These are phyloP conservation scores for Beauveria varroae DNA, from an alignment of 2,329 filamentous ascomycete species.

Conservation along the genomic window DNA sequence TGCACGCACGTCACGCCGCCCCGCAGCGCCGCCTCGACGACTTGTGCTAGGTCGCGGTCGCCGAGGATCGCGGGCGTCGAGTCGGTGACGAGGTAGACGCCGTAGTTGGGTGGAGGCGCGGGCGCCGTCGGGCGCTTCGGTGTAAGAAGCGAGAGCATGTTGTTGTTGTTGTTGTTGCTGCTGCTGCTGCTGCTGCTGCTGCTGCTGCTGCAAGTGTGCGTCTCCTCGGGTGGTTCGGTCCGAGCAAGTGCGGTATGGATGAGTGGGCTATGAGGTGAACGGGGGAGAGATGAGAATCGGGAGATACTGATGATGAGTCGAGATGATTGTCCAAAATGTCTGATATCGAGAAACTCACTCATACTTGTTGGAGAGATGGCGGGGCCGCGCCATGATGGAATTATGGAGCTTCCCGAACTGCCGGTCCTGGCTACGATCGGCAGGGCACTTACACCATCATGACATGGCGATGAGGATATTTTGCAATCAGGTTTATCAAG, in stretches of 20 bases:
- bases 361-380: not conserved
- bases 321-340: not conserved
- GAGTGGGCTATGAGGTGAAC: not conserved
- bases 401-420: conserved; percentile 3
- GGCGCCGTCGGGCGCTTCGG: conserved; percentile 19
- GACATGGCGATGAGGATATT: not conserved
- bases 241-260: not conserved
- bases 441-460: not conserved
- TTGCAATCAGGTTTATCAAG: not conserved
- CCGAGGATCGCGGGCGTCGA: conserved; percentile 81
- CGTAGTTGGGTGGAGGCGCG: conserved; percentile 56
- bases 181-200: not conserved
- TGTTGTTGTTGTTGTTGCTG: not conserved
- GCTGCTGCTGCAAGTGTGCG: not conserved
- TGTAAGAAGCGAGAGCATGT: conserved; percentile 3
- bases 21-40: conserved; percentile 68
- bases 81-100: conserved; percentile 87
- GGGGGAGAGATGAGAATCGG: not conserved
- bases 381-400: conserved; percentile 1
- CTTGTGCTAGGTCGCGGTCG: conserved; percentile 56
- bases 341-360: conserved; percentile 5
- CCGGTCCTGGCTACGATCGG: not conserved
- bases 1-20: conserved; percentile 84
- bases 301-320: not conserved
- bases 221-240: too few species aligned